A percentile compares a stretch with the other conserved stretches of the same genome.
These are phyloP conservation scores for Trypanosoma lewisi DNA, from an alignment of 208 protist species.

Conservation along the genomic window DNA sequence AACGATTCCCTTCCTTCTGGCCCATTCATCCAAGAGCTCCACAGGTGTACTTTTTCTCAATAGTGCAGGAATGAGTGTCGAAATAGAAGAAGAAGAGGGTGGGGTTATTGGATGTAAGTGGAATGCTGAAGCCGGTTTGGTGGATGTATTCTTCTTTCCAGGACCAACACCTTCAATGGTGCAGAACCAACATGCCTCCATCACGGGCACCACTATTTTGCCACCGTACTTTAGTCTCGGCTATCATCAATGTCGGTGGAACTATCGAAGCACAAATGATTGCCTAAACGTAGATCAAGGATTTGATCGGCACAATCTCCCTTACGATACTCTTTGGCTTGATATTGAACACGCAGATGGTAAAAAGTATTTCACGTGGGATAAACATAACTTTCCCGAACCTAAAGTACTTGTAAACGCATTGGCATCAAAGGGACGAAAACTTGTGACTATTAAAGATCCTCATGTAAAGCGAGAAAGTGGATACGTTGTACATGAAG, in stretches of 20 bases:
- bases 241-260: constrained; percentile 99
- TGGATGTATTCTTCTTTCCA: constrained; percentile 97
- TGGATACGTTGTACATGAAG: constrained; percentile 83
- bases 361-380: constrained; percentile 99
- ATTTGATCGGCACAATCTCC: constrained; percentile 96
- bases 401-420: constrained; percentile 86
- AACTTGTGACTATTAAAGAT: constrained; percentile 98
- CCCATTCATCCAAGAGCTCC: constrained; percentile 60
- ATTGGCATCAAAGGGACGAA: constrained; percentile 89
- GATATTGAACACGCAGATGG: constrained; percentile 99
- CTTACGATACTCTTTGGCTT: constrained; percentile 98
- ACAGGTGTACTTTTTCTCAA: constrained; percentile 96
- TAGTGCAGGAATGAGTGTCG: constrained; percentile 80
- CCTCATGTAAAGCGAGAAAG: constrained; percentile 96
- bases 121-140: constrained; percentile 90
- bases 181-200: constrained; percentile 89
- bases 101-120: constrained; percentile 76
- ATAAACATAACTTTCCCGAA: constrained; percentile 93
- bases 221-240: constrained; percentile 96
- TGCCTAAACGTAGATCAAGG: constrained; percentile 83
- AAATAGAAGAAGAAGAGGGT: constrained; percentile 3
- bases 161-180: constrained; percentile 87
- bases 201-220: constrained; percentile 93
- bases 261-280: constrained; percentile 95
- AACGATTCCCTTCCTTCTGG: constrained; percentile 94